Conservation (phyloP, 108 stramenopile species). For the Nitzschia sp. region DNA sequence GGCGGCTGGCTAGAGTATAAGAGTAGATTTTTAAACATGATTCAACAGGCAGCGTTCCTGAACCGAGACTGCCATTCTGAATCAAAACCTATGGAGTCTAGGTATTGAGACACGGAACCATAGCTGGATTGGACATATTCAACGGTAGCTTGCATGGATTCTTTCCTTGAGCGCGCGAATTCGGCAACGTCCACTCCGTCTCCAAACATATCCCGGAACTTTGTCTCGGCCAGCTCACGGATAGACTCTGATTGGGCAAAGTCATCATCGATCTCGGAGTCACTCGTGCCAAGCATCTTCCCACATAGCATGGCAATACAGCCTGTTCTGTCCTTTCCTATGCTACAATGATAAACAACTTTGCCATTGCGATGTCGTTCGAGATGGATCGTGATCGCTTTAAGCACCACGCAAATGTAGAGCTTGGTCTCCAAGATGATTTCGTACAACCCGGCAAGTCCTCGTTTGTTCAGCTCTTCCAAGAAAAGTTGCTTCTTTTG, state of each 20-base stretch:
- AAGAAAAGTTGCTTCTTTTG: background rate
- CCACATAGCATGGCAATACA: conserved; percentile 30
- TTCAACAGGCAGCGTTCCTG: background rate
- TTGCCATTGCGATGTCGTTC: conserved; percentile 1
- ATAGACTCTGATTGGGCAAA: conserved; percentile 18
- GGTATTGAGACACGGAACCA: conserved; percentile 27
- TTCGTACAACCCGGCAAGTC: conserved; percentile 25
- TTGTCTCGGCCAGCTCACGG: conserved; percentile 3
- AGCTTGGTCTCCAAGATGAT: conserved; percentile 9
- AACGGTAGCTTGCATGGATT: conserved; percentile 27
- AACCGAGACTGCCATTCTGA: conserved; percentile 14
- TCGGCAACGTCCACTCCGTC: background rate
- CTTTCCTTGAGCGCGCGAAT: conserved; percentile 17
- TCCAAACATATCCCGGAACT: background rate
- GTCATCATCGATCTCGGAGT: conserved; percentile 20
- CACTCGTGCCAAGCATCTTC: conserved; percentile 9
- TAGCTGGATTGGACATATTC: conserved; percentile 9
- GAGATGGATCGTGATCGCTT: conserved; percentile 26
- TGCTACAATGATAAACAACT: conserved; percentile 27
- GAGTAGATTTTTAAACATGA: no score
- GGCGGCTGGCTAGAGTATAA: no score
- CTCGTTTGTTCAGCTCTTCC: conserved; percentile 18
- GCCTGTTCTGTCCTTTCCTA: conserved; percentile 41
- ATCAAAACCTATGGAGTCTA: conserved; percentile 30
- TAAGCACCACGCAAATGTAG: background rate